Conservation (phyloP, 2,329 filamentous ascomycete species). For the Atkinsonella texensis region DNA sequence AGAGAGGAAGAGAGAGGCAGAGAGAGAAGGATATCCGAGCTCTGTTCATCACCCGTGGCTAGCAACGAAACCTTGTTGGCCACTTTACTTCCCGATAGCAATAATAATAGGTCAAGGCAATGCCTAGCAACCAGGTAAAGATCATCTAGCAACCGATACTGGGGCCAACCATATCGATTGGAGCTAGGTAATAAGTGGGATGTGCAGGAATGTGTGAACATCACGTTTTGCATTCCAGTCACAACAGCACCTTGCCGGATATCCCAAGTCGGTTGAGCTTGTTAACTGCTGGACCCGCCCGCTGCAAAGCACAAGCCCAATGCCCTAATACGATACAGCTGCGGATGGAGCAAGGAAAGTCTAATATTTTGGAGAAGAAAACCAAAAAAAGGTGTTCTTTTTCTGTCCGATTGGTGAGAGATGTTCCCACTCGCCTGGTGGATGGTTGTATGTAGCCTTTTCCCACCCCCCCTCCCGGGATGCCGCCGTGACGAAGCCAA, state of each 20-base stretch:
- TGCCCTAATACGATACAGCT: background rate
- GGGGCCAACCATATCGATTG: slow-evolving; percentile 5
- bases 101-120: slow-evolving; percentile 6
- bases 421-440: background rate
- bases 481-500: background rate
- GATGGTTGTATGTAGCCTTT: background rate
- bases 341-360: background rate
- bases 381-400: background rate
- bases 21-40: slow-evolving; percentile 1
- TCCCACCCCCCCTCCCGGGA: background rate
- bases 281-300: slow-evolving; percentile 5
- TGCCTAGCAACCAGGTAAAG: slow-evolving; percentile 7
- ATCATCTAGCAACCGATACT: slow-evolving; percentile 8
- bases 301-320: slow-evolving; percentile 1
- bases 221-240: slow-evolving; percentile 9
- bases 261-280: slow-evolving; percentile 4
- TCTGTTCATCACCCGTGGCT: background rate
- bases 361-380: background rate
- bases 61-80: slow-evolving; percentile 5
- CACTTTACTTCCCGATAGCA: slow-evolving; percentile 5
- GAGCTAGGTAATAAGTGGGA: slow-evolving; percentile 5
- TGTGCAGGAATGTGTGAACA: slow-evolving; percentile 8
- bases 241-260: slow-evolving; percentile 3
- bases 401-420: background rate
- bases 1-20: background rate